Conservation (phyloP, 2,329 filamentous ascomycete genomes). For the Ambrosiella cleistominuta region DNA sequence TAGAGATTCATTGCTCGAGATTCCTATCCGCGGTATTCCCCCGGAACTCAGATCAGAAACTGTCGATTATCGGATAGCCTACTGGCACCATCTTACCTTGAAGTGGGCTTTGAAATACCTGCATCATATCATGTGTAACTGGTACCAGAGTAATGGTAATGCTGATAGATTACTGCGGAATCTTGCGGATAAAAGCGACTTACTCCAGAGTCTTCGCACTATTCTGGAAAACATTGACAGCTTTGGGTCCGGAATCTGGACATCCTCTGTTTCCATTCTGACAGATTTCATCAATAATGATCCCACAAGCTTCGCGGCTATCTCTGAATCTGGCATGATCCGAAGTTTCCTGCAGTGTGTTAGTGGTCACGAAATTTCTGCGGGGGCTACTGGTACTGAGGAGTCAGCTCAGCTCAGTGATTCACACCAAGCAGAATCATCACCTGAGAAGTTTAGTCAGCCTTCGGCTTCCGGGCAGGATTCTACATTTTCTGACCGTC, state of each 20-base stretch:
- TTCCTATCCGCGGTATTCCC: constrained; percentile 55
- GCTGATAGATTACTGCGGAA: constrained; percentile 84
- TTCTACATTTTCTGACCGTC: constrained; percentile 14
- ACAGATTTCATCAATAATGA: constrained; percentile 98
- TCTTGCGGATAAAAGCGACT: constrained; percentile 76
- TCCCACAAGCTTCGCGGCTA: constrained; percentile 89
- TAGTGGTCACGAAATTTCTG: constrained; percentile 34
- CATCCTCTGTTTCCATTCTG: constrained; percentile 75
- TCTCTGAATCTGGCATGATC: constrained; percentile 84
- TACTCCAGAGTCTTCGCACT: constrained; percentile 60
- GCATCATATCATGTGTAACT: constrained; percentile 82
- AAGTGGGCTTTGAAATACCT: constrained; percentile 93
- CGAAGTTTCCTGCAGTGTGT: constrained; percentile 72
- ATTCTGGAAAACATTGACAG: constrained; percentile 64
- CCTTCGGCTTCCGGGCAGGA: neutral
- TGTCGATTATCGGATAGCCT: constrained; percentile 87
- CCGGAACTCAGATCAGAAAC: constrained; percentile 53
- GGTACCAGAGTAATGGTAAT: constrained; percentile 50
- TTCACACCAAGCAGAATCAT: too few relatives aligned
- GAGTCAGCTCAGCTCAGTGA: neutral
- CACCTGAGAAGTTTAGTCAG: too few relatives aligned
- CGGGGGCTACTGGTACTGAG: constrained; percentile 17
- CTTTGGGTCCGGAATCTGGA: constrained; percentile 92
- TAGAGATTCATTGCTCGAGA: constrained; percentile 46
- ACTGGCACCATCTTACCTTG: constrained; percentile 80